Evolutionary conservation across 768 basidiomycete species (phyloP), one percentile per base, ranked within the genome.

Genomic region (Agaricus blazei): DNA sequence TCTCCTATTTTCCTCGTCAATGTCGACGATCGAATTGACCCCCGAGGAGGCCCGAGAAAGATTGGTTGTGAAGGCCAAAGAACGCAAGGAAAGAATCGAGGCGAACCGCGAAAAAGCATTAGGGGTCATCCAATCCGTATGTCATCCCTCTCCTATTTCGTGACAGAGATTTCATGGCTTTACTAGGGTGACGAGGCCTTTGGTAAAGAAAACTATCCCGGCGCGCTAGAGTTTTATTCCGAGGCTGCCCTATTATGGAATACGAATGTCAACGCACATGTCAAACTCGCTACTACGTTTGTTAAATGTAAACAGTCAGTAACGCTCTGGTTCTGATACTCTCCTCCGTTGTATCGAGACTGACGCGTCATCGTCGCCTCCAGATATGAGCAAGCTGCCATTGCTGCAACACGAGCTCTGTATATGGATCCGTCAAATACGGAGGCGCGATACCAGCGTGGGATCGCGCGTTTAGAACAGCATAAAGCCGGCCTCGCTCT

Each of bases 391-490:
- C 60, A 69, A 55, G 76, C 76, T 3, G 75, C 73, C 41, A 63
- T 65, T 19, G 68, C 72, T 24, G 72, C 75, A 11, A 68, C 68
- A 6, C 63, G 67, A 19, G 75, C 74, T 0, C 60, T 78, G 27
- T 60, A 64, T 2, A 58, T 70, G 24, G 67, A 76, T 37, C 75
- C 76, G 7, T 3, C 5, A 68, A 67, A 58, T 68, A 68, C 52
- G 55, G 73, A 76, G 50, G 74, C 75, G 23, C 69, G 76, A 15
- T 77, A 72, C 56, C 63, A 72, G 53, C 69, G 75, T 31, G 76
- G 72, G 9, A 57, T 76, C 3, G 72, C 75, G 7, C 68, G 75
- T 4, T 66, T 73, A 45, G 73, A 72, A 43, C 67, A 68, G 49
- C 54, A 64, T 12, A 64, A 58, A 36, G 65, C 69, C 4, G 69